These are phyloP conservation scores for Didymella exigua DNA, from an alignment of 2,329 filamentous ascomycete genomes.

Conservation along the genomic window DNA sequence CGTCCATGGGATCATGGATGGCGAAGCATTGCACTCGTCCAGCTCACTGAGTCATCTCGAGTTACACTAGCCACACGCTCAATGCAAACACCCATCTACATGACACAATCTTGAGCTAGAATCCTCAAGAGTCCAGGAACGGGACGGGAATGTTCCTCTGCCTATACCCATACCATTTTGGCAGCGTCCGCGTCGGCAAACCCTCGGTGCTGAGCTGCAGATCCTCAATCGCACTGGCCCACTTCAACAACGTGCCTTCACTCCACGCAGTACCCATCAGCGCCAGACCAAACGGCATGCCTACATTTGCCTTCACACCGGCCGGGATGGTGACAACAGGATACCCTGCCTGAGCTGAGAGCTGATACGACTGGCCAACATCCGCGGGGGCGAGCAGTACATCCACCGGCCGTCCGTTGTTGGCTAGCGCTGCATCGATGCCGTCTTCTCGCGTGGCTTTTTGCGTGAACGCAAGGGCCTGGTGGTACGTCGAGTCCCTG, in stretches of 20 bases:
- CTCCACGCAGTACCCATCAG: conserved; percentile 65
- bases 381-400: conserved; percentile 72
- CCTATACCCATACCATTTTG: conserved; percentile 48
- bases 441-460: conserved; percentile 66
- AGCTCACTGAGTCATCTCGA: background rate
- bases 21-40: background rate
- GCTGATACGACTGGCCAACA: conserved; percentile 70
- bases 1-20: conserved; percentile 11
- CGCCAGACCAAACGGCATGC: conserved; percentile 54
- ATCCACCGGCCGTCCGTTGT: conserved; percentile 56
- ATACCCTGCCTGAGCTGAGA: conserved; percentile 77
- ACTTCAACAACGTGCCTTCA: conserved; percentile 64
- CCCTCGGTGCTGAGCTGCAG: conserved; percentile 31
- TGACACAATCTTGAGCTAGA: no score
- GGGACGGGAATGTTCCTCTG: conserved; percentile 48
- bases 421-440: conserved; percentile 69
- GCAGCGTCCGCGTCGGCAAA: conserved; percentile 33
- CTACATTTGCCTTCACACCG: conserved; percentile 56
- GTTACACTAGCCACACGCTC: background rate
- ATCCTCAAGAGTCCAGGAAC: background rate
- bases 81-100: no score
- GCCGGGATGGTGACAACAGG: conserved; percentile 73
- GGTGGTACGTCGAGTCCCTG: conserved; percentile 68
- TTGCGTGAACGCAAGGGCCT: conserved; percentile 68
- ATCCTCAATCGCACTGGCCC: conserved; percentile 59